Conservation (phyloP, 192 early-diverging fungal species). For the Entomortierella parvispora region DNA sequence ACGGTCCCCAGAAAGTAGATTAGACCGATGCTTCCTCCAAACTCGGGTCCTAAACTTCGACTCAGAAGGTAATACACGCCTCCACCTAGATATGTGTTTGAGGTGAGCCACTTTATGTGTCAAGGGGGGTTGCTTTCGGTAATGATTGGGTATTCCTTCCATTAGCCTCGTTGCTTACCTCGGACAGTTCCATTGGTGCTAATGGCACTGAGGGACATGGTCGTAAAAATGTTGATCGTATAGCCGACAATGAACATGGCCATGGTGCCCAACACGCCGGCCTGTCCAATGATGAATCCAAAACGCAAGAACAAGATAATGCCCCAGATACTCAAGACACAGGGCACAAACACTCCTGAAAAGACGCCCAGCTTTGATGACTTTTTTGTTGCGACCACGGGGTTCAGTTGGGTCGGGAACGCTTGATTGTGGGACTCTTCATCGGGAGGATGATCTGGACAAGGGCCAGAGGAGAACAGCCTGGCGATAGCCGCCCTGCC, state of each 20-base stretch:
- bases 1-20: conserved; percentile 70
- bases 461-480: too few relatives aligned
- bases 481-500: too few relatives aligned
- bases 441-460: not conserved
- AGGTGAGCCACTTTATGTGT: too few relatives aligned
- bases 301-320: conserved; percentile 77
- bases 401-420: conserved; percentile 40
- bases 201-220: conserved; percentile 74
- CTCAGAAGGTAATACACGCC: conserved; percentile 77
- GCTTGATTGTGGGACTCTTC: conserved; percentile 9
- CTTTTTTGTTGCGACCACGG: conserved; percentile 32
- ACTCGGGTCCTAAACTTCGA: conserved; percentile 75
- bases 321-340: conserved; percentile 77
- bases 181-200: conserved; percentile 73
- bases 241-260: conserved; percentile 69
- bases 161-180: conserved; percentile 45
- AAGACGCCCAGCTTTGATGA: conserved; percentile 70
- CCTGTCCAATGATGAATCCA: conserved; percentile 72
- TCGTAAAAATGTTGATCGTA: conserved; percentile 69
- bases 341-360: conserved; percentile 78
- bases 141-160: too few relatives aligned
- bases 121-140: too few relatives aligned
- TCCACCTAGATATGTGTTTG: too few relatives aligned
- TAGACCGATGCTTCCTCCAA: conserved; percentile 77
- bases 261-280: conserved; percentile 69